Base-by-base conservation (phyloP, 805 yeast species). In the Saccharomyces eubayanus region DNA sequence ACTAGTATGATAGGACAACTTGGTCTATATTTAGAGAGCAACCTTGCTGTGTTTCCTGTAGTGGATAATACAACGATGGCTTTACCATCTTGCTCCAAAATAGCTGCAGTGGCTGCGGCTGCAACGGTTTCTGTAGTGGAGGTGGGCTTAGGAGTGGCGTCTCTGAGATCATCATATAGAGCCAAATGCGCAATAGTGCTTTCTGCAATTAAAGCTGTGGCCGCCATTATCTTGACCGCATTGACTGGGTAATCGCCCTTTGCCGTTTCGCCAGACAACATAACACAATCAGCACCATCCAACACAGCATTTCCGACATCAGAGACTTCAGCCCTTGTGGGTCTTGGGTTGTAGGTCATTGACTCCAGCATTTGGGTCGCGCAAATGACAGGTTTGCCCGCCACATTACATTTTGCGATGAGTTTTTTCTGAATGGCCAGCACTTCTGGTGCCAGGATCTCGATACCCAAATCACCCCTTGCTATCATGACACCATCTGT, bases 401-500 rank as follows among this genome's bases (percentile, higher is more conserved):
- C 98, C 73, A 92, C 79, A 85, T 94, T 95, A 82, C 96, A 94
- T 80, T 94, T 94, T 71, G 99, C 98, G 73, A 94, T 92, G 78
- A 94, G 82, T 80, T 91, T 96, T 83, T 94, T 94, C 80, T 94
- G 99, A 66, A 91, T 98, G 67, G 94, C 90, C 74, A 94, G 91
- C 59, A 94, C 99, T 79, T 91, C 95, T 61, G 97, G 92, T 63
- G 99, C 98, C 63, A 98, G 98, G 69, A 94, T 94, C 81, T 94
- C 99, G 70, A 94, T 94, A 82, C 99, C 99, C 69, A 94, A 82
- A 76, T 94, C 99, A 81, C 99, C 99, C 79, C 99, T 87, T 69
- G 99, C 99, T 73, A 94, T 98, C 99, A 94, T 94, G 70, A 94
- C 97, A 81, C 98, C 99, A 73, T 94, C 99, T 59, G 99, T 94